Base-by-base conservation (phyloP, 768 basidiomycete species). In the Nidularia sp. region DNA sequence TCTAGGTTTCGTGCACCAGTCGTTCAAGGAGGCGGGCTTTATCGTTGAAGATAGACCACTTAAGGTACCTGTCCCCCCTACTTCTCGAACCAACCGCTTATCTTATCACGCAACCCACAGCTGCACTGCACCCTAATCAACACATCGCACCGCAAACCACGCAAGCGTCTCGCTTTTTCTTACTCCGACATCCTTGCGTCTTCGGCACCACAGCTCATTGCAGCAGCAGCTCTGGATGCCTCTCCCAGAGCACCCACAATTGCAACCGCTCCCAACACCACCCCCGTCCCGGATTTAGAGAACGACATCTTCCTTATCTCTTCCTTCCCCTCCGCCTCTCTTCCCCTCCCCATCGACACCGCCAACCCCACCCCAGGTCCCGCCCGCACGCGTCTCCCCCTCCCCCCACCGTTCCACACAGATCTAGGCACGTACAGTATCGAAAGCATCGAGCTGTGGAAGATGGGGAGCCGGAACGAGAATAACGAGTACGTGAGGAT, bases 121-220 rank as follows among this genome's bases (percentile, higher is more conserved):
- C 62, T 79, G 12, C 79, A 80, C 49, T 80, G 78, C 61, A 78
- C 79, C 2, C 62, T 80, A 34, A 61, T 81, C 45, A 82, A 82
- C 51, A 74, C 78, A 1, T 71, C 65, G 47, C 60, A 77, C 58
- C 73, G 79, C 52, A 70, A 63, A 55, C 75, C 73, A 4, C 53
- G 56, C 33, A 57, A 63, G 13, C 57, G 69, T 10, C 47, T 56
- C 3, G 66, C 71, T n/a, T 76, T 76, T 52, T 71, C 70, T 0
- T 76, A 73, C 53, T 53, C 59, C 5, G 70, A 73, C 39, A 68
- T 77, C 25, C 63, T 73, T 12, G 57, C 55, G 0, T 63, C 59
- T 1, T 43, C 49, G 1, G 62, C 62, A 1, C 43, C 54, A 4
- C 31, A 31, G 5, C 3, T 31, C 3, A 25, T 57, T 41, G 15